Percentiles rank a stretch among this genome's conserved stretches.
phyloP scores from a whole-genome alignment of 768 basidiomycete species.

The Mycena galopus region DNA sequence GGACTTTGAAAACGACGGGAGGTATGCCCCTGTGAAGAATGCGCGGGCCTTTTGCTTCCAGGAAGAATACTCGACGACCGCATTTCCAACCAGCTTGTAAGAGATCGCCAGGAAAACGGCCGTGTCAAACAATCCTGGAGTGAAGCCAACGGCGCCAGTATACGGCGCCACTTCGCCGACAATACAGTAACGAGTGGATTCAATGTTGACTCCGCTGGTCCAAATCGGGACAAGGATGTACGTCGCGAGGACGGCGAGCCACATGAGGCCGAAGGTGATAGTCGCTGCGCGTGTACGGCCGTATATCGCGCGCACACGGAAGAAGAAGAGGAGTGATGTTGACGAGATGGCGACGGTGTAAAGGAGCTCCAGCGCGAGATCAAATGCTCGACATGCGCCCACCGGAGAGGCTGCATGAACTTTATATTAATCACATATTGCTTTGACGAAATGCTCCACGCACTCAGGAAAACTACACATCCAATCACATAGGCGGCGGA shows the following conservation, averaged over 20 bases:
- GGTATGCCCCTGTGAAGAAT: no score
- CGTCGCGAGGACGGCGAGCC: neutral
- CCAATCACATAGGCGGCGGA: constrained; percentile 17
- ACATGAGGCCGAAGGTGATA: neutral
- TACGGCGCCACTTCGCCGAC: constrained; percentile 1
- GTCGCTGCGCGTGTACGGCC: no score
- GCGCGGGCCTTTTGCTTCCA: no score
- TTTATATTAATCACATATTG: no score
- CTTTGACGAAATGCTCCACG: neutral
- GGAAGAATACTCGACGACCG: no score
- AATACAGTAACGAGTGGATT: constrained; percentile 1
- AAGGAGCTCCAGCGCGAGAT: neutral
- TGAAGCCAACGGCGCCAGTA: neutral
- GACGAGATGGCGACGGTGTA: constrained; percentile 3
- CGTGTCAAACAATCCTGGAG: no score
- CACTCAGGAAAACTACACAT: constrained; percentile 12
- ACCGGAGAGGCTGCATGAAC: neutral
- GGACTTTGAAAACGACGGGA: no score
- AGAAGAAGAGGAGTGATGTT: constrained; percentile 15
- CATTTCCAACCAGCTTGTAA: no score
- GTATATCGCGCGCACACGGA: no score
- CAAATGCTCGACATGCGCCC: neutral
- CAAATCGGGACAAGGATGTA: neutral
- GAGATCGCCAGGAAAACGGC: no score
- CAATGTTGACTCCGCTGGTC: constrained; percentile 5